These are phyloP conservation scores for Stevia rebaudiana DNA, from an alignment of 140 eudicot genomes.

Conservation along the genomic window DNA sequence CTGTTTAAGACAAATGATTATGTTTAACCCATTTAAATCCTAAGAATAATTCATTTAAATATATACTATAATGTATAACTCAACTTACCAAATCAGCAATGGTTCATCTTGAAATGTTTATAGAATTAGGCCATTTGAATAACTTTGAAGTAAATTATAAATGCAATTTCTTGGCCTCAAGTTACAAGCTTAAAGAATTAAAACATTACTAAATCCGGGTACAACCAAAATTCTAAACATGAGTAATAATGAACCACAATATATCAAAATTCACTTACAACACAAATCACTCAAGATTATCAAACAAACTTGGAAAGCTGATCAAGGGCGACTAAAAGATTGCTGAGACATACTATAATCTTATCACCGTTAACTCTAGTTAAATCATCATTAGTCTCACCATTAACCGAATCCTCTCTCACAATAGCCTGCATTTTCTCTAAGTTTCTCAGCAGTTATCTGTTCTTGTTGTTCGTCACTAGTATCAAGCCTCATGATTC, in stretches of 20 bases:
- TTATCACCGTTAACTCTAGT: slow-evolving; percentile 54
- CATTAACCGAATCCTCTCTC: slow-evolving; percentile 36
- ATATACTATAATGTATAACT: too few relatives aligned
- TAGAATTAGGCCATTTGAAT: too few relatives aligned
- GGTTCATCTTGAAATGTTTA: too few relatives aligned
- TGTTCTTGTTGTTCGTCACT: slow-evolving; percentile 34
- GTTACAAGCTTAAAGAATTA: slow-evolving; percentile 5
- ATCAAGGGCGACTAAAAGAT: slow-evolving; percentile 45
- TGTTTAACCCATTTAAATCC: too few relatives aligned
- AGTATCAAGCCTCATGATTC: slow-evolving; percentile 17
- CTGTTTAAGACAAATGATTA: too few relatives aligned
- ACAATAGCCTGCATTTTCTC: slow-evolving; percentile 56
- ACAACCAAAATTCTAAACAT: neutral
- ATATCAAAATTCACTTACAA: neutral
- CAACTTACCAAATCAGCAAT: too few relatives aligned
- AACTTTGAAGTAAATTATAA: too few relatives aligned
- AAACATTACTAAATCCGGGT: neutral
- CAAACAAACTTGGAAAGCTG: slow-evolving; percentile 40
- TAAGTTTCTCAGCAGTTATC: slow-evolving; percentile 35
- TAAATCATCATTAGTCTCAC: slow-evolving; percentile 31
- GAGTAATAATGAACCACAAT: neutral
- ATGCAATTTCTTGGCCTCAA: neutral
- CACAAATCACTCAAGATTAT: slow-evolving; percentile 9
- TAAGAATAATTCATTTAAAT: too few relatives aligned
- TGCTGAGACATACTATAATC: slow-evolving; percentile 46